Conservation (phyloP, 2,329 filamentous ascomycete genomes). For the Phaeoacremonium minimum region DNA sequence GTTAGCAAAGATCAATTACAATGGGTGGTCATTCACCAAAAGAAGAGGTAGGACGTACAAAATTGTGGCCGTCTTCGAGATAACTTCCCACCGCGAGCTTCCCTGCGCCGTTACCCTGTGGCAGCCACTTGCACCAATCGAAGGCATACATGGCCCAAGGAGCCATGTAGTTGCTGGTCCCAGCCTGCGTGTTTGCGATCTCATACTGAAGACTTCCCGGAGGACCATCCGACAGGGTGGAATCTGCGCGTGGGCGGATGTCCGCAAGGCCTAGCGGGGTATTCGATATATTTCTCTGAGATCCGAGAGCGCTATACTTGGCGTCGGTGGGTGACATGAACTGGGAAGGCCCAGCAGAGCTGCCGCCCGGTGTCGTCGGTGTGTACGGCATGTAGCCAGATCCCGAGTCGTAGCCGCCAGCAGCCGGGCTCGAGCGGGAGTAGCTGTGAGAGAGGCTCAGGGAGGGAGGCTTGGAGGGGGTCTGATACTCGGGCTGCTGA, state of each 20-base stretch:
- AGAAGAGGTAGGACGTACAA: conserved; percentile 51
- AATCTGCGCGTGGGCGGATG: conserved; percentile 83
- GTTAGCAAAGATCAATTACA: not conserved
- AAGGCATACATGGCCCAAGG: conserved; percentile 96
- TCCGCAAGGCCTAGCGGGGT: conserved; percentile 89
- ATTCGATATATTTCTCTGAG: conserved; percentile 65
- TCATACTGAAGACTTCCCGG: conserved; percentile 62
- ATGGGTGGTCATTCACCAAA: not conserved
- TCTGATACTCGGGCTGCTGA: conserved; percentile 53
- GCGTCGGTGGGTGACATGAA: conserved; percentile 56
- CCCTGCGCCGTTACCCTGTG: conserved; percentile 74
- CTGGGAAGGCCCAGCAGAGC: conserved; percentile 48
- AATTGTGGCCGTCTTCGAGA: conserved; percentile 96
- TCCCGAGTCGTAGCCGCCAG: conserved; percentile 44
- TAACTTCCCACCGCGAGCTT: conserved; percentile 96
- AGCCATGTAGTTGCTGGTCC: conserved; percentile 89
- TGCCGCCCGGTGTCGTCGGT: conserved; percentile 61
- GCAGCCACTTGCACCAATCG: conserved; percentile 98
- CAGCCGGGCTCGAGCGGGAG: conserved; percentile 78
- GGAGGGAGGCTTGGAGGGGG: conserved; percentile 62
- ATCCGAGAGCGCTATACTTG: conserved; percentile 53
- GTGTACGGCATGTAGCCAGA: conserved; percentile 51
- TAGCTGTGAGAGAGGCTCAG: conserved; percentile 68
- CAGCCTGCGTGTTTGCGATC: conserved; percentile 56
- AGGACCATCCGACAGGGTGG: conserved; percentile 68